A percentile compares a stretch with the other conserved stretches of the same genome.
phyloP scores from a whole-genome alignment of 1,284 basidiomycete genomes.

The Pseudozyma thailandica region DNA sequence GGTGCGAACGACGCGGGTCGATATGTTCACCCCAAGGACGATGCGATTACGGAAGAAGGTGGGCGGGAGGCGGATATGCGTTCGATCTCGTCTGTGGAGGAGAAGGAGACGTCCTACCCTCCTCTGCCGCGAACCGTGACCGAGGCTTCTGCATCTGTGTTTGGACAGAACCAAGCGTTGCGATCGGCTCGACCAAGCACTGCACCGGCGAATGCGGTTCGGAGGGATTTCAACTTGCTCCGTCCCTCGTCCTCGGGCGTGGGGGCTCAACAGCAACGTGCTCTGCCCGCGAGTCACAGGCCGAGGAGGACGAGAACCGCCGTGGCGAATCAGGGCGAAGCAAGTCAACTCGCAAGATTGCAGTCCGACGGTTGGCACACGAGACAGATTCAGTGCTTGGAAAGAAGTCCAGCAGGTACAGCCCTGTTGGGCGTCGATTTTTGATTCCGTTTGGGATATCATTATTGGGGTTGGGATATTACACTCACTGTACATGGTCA shows the following conservation, averaged over 20 bases:
- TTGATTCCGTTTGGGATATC: slow-evolving; percentile 6
- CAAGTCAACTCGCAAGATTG: slow-evolving; percentile 27
- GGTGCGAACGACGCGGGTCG: slow-evolving; percentile 3
- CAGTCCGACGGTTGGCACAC: slow-evolving; percentile 56
- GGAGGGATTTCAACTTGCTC: slow-evolving; percentile 23
- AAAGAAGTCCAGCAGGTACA: slow-evolving; percentile 49
- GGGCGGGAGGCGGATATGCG: slow-evolving; percentile 13
- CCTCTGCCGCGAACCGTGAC: slow-evolving; percentile 4
- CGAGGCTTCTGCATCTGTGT: slow-evolving; percentile 17
- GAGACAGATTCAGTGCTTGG: slow-evolving; percentile 50
- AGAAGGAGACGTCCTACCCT: slow-evolving; percentile 15
- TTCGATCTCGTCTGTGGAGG: slow-evolving; percentile 12
- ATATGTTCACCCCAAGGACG: slow-evolving; percentile 38
- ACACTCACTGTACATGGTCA: no score
- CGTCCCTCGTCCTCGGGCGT: slow-evolving; percentile 29
- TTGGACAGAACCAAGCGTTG: slow-evolving; percentile 9
- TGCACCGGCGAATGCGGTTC: slow-evolving; percentile 26
- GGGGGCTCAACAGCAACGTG: slow-evolving; percentile 1
- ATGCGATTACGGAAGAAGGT: slow-evolving; percentile 48
- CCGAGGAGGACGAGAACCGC: slow-evolving; percentile 27
- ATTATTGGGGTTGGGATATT: no score
- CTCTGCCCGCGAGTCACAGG: slow-evolving; percentile 2
- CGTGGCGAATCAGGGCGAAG: slow-evolving; percentile 33
- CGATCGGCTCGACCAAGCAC: slow-evolving; percentile 31
- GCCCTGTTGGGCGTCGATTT: slow-evolving; percentile 54